Evolutionary conservation across 2,329 filamentous ascomycete genomes (phyloP).

Genomic region (Cladosporium sp.): DNA sequence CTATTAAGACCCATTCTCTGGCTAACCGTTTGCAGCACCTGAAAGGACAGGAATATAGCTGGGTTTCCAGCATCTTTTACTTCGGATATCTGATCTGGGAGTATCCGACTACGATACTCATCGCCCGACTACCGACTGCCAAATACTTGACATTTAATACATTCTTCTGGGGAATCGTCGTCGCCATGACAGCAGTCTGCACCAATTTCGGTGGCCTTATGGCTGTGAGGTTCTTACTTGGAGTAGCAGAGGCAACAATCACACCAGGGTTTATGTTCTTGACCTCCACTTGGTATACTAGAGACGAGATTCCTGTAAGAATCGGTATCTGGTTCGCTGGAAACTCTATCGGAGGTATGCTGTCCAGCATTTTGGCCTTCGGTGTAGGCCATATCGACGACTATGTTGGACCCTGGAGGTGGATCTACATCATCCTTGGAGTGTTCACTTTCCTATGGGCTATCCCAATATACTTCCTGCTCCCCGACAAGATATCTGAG

Average conservation of each 20-base stretch:
- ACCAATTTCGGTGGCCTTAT: conserved; percentile 33
- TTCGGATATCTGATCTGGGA: conserved; percentile 21
- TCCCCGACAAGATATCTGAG: conserved; percentile 16
- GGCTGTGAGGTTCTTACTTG: conserved; percentile 35
- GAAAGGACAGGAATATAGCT: conserved; percentile 17
- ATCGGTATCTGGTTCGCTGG: conserved; percentile 21
- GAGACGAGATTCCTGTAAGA: conserved; percentile 26
- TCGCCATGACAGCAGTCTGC: conserved; percentile 32
- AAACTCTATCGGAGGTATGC: conserved; percentile 17
- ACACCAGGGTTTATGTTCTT: conserved; percentile 39
- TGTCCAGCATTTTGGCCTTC: conserved; percentile 24
- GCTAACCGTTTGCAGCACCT: conserved; percentile 12
- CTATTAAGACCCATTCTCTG: neutral
- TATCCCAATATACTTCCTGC: conserved; percentile 16
- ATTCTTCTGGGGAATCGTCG: conserved; percentile 31
- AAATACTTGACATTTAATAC: conserved; percentile 21
- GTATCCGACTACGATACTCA: conserved; percentile 17
- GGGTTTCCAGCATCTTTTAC: conserved; percentile 19
- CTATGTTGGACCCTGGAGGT: conserved; percentile 28
- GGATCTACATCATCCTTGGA: conserved; percentile 28
- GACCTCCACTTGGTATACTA: conserved; percentile 35
- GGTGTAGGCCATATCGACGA: conserved; percentile 23
- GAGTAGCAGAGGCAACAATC: conserved; percentile 32
- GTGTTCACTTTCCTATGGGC: conserved; percentile 17
- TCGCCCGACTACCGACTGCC: conserved; percentile 17